Conservation (phyloP, 116 monocot genomes). For the Papilionanthe hybrid region DNA sequence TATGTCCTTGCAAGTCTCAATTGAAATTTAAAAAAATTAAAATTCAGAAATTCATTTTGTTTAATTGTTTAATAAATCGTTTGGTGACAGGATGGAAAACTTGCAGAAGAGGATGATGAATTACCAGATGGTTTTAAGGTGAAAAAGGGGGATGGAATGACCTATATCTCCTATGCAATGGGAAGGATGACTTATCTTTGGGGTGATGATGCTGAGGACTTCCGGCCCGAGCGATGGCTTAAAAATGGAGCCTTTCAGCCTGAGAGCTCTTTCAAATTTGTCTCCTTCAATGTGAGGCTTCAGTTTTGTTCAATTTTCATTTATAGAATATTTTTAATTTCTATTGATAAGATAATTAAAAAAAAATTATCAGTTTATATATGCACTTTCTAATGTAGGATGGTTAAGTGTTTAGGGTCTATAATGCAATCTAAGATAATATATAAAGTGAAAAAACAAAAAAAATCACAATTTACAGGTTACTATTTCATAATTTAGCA, state of each 20-base stretch:
- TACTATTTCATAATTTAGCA: too few species aligned
- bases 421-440: too few species aligned
- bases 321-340: background rate
- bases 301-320: background rate
- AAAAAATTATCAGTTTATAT: background rate
- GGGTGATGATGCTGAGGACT: constrained; percentile 50
- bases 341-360: background rate
- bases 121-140: constrained; percentile 41
- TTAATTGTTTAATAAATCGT: background rate
- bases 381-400: background rate
- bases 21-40: background rate
- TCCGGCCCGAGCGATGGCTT: constrained; percentile 45
- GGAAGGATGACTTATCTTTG: constrained; percentile 48
- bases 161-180: constrained; percentile 35
- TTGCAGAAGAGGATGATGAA: constrained; percentile 35
- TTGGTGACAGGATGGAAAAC: constrained; percentile 32
- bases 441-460: too few species aligned
- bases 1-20: background rate
- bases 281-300: constrained; percentile 29
- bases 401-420: too few species aligned
- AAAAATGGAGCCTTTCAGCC: constrained; percentile 27
- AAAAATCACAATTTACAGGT: too few species aligned
- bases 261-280: constrained; percentile 43
- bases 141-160: constrained; percentile 40
- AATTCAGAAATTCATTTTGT: background rate